phyloP scores from a whole-genome alignment of 257 asterid genomes.

The Scutellaria barbata region DNA sequence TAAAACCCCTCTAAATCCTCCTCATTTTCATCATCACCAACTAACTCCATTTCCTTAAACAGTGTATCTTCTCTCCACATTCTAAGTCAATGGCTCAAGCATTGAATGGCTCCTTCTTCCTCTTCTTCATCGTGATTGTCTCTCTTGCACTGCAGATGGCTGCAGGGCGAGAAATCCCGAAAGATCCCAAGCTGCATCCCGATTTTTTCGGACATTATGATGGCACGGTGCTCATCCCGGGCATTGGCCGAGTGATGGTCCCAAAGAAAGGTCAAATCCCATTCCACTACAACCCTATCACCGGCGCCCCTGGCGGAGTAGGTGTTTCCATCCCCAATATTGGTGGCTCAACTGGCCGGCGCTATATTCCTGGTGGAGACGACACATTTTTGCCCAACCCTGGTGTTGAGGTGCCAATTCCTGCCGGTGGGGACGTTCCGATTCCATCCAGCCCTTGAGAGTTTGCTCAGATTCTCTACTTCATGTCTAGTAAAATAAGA shows the following conservation, averaged over 20 bases:
- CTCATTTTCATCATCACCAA: slow-evolving; percentile 37
- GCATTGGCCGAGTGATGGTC: slow-evolving; percentile 61
- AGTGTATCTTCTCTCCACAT: neutral
- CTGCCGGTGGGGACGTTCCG: slow-evolving; percentile 40
- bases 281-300: slow-evolving; percentile 62
- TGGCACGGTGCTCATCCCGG: slow-evolving; percentile 66
- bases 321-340: slow-evolving; percentile 45
- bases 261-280: slow-evolving; percentile 55
- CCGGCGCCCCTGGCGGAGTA: slow-evolving; percentile 55
- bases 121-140: slow-evolving; percentile 40
- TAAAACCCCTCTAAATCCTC: slow-evolving; percentile 31
- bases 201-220: slow-evolving; percentile 44
- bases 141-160: slow-evolving; percentile 26
- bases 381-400: slow-evolving; percentile 69
- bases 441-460: slow-evolving; percentile 56
- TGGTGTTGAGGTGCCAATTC: slow-evolving; percentile 47
- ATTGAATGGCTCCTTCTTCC: slow-evolving; percentile 34
- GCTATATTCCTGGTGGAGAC: slow-evolving; percentile 70
- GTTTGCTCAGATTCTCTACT: neutral
- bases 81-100: slow-evolving; percentile 49
- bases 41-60: neutral
- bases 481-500: slow-evolving; percentile 19
- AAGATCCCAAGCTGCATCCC: slow-evolving; percentile 42
- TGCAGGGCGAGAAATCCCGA: slow-evolving; percentile 48
- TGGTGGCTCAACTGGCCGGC: slow-evolving; percentile 35